Conservation (phyloP, 2,329 filamentous ascomycete genomes). For the Aspergillus sp. region DNA sequence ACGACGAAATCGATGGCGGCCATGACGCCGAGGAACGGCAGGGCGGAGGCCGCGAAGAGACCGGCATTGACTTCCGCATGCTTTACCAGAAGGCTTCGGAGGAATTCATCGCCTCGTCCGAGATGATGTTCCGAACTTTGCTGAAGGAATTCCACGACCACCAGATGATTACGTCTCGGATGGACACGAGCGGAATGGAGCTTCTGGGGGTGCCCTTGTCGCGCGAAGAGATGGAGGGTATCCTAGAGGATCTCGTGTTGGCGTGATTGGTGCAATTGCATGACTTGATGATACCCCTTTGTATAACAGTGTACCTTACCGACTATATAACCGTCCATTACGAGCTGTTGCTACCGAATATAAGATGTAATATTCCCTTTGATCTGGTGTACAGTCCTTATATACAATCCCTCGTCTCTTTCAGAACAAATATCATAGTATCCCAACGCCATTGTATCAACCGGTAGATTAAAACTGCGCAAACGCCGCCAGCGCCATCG, state of each 20-base stretch:
- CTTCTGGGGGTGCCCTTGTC: conserved; percentile 80
- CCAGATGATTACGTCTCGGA: conserved; percentile 89
- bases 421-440: neutral
- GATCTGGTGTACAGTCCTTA: neutral
- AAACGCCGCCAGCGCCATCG: conserved; percentile 48
- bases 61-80: conserved; percentile 83
- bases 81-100: conserved; percentile 94
- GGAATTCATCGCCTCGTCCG: conserved; percentile 94
- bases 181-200: conserved; percentile 83
- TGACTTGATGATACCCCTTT: conserved; percentile 36
- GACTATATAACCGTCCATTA: neutral
- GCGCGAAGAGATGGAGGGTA: conserved; percentile 82
- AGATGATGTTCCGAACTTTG: conserved; percentile 91
- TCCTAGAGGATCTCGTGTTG: conserved; percentile 71
- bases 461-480: conserved; percentile 35
- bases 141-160: conserved; percentile 98
- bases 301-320: conserved; percentile 13
- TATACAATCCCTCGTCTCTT: neutral
- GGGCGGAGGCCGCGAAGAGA: conserved; percentile 32
- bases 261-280: conserved; percentile 22
- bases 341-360: neutral
- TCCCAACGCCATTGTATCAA: neutral
- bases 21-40: conserved; percentile 25
- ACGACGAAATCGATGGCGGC: conserved; percentile 50
- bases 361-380: neutral